Percentiles rank a stretch among this genome's conserved stretches.
Conservation (phyloP, 768 basidiomycete genomes). For the Omphalotus guepiniiformis region DNA sequence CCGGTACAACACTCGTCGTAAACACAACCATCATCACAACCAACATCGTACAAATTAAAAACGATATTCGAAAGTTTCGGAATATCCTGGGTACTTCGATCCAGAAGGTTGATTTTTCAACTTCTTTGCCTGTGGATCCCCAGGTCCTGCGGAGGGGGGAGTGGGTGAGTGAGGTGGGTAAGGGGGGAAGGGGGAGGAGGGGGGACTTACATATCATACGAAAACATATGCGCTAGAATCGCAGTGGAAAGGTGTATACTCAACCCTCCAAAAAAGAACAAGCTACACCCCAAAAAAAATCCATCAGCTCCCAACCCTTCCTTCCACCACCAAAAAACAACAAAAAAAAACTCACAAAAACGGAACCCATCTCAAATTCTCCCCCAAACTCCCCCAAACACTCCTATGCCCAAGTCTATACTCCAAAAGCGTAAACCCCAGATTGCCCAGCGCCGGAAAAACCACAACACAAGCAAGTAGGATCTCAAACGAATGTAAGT, state of each 20-base stretch:
- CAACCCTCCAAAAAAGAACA: conserved; percentile 75
- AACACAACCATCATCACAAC: conserved; percentile 64
- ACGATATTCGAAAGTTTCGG: conserved; percentile 72
- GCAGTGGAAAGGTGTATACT: conserved; percentile 69
- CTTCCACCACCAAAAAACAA: neutral
- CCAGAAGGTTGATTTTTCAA: conserved; percentile 86
- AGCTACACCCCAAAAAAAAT: conserved; percentile 36
- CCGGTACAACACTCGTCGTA: conserved; percentile 49
- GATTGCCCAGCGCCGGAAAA: conserved; percentile 73
- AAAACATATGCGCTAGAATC: conserved; percentile 64
- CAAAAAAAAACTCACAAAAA: conserved; percentile 56
- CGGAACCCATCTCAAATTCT: conserved; percentile 62
- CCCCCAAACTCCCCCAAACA: conserved; percentile 42
- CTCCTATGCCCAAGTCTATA: conserved; percentile 67
- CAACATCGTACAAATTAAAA: conserved; percentile 55
- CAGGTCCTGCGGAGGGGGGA: conserved; percentile 36
- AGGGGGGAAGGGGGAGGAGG: too few relatives aligned
- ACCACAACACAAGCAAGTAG: conserved; percentile 73
- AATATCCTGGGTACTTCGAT: conserved; percentile 84
- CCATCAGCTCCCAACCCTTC: neutral
- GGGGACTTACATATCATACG: conserved; percentile 48
- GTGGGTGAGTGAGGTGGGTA: conserved; percentile 2
- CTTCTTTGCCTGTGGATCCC: conserved; percentile 69
- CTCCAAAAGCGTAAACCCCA: conserved; percentile 70
- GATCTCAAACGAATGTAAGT: conserved; percentile 78